Percentiles rank a stretch among this genome's conserved stretches.
Conservation (phyloP, 2,329 filamentous ascomycete species). For the Fusarium irregulare region DNA sequence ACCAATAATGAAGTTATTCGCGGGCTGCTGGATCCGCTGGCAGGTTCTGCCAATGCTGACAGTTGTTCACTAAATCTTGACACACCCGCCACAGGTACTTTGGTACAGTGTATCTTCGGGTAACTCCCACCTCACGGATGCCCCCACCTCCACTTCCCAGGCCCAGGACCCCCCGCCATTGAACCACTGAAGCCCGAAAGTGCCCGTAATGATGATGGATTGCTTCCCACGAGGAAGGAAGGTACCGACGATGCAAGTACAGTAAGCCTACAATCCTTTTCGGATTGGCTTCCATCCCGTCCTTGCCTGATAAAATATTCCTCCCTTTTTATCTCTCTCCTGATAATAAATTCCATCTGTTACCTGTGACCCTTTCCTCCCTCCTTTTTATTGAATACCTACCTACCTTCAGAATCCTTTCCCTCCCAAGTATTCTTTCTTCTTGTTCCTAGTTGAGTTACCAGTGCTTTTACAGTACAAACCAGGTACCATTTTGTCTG, state of each 20-base stretch:
- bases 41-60: conserved; percentile 38
- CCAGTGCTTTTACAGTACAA: background rate
- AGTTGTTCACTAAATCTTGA: conserved; percentile 38
- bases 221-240: background rate
- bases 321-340: conserved; percentile 19
- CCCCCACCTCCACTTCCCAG: conserved; percentile 2
- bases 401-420: background rate
- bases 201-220: conserved; percentile 15
- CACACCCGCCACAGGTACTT: conserved; percentile 26
- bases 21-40: background rate
- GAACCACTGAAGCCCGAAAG: conserved; percentile 22
- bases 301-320: conserved; percentile 7
- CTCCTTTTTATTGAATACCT: conserved; percentile 7
- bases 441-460: conserved; percentile 1
- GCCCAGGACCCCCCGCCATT: conserved; percentile 17
- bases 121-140: background rate
- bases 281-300: conserved; percentile 7
- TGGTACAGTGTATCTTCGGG: conserved; percentile 6
- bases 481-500: background rate
- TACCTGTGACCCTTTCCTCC: conserved; percentile 7
- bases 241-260: conserved; percentile 21
- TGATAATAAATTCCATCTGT: background rate
- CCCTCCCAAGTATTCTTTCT: background rate
- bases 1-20: background rate
- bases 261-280: conserved; percentile 29